Base-by-base conservation (phyloP, 805 yeast species). In the Candida jianshihensis region DNA sequence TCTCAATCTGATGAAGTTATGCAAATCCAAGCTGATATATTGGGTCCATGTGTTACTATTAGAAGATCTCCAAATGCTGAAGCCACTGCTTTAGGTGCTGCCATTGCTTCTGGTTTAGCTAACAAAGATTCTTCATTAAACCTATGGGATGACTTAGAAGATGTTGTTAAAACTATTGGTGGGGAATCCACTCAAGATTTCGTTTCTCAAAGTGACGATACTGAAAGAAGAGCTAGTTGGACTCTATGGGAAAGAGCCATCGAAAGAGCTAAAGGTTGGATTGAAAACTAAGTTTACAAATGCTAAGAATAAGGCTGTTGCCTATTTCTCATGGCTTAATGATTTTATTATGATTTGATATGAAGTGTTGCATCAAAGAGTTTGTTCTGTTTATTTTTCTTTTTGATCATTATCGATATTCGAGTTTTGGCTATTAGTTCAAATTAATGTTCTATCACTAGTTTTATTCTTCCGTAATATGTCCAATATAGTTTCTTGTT, bases 21-120 rank as follows among this genome's bases (percentile, higher is more conserved):
- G 81, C 95, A 86, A 65, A 86, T 89, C 44, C 97, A 89, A 63
- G 83, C 96, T 7, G 94, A 89, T 57, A 80, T 89, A 43, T 68
- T 87, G 47, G 97, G 97, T 4, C 90, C 92, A 1, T 77, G 88
- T 61, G 84, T 81, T 26, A 76, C 79, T 19, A 90, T 89, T 30
- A 73, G 75, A 48, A 71, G 96, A 50, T 88, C 96, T 2, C 72
- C 76, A 22, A 83, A 81, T 57, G 67, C 86, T 25, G 97, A 89
- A 61, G 87, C 96, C 56, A 89, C 97, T 5, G 96, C 97, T 0
- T 70, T 89, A 43, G 97, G 97, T 20, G 95, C 96, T 7, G 96
- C 97, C 5, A 83, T 90, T 47, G 96, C 96, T 20, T 95, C 97
- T 3, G 96, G 96, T 11, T 64, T 88, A 51, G 76, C 67, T 6